Evolutionary conservation across 2,329 filamentous ascomycete genomes (phyloP), one percentile per base, ranked within the genome.

Genomic region (Paecilomyces formosus): DNA sequence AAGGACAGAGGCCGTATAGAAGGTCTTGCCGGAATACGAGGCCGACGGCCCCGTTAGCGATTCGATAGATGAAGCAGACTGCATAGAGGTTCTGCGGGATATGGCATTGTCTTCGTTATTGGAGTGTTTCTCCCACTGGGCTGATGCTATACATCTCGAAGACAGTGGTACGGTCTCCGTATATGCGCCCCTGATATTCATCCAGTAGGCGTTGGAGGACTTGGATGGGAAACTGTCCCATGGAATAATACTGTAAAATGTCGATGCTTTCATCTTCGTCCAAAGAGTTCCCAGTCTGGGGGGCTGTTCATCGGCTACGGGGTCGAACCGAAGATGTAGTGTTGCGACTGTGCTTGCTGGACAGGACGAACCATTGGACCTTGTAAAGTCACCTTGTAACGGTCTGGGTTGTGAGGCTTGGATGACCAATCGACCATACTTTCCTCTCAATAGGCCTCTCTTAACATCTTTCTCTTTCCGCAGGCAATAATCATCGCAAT

Each of bases 1-100:
- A 1, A 87, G 68, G 35, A 90, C 74, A n/a, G 77, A 77, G 6
- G 86, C 79, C 2, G 83, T 85, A 72, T 87, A 89, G 72, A 82
- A 86, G 15, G 68, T 67, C 5, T 72, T 70, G 24, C 77, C 77
- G 1, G 74, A 70, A 68, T 81, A 83, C 26, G 68, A 69, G 45
- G 72, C 64, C 1, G 74, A 74, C 21, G 77, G 68, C 3, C 64
- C 64, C 2, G 68, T 66, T 22, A 71, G 56, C 31, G 70, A 68
- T 55, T 70, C 60, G 26, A 67, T 61, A 56, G 70, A 71, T 6
- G 66, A 68, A 15, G 62, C 66, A 12, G 68, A 70, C 57, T 68
- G 57, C 54, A 68, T 26, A 51, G 72, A 69, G 58, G 67, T 64
- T 13, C 68, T 65, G 24, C 68, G 66, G 31, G 64, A 55, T 56